Percentiles rank a stretch among this genome's conserved stretches.
Evolutionary conservation across 2,329 filamentous ascomycete species (phyloP).

Genomic region (Fusarium sp.): DNA sequence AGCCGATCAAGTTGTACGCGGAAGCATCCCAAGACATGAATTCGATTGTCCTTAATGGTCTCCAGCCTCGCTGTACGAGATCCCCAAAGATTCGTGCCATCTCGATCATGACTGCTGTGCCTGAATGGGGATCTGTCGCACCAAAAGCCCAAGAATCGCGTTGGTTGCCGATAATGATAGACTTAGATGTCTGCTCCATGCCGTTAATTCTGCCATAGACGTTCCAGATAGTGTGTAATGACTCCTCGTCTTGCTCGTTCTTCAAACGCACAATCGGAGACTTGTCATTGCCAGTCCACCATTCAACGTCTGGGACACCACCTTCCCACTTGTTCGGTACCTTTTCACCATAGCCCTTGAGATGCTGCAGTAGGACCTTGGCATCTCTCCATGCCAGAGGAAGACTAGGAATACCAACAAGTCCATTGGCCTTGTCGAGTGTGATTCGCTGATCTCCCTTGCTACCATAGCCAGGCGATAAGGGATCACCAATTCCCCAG

Average conservation of each 20-base stretch:
- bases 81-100: conserved; percentile 87
- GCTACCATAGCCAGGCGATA: conserved; percentile 89
- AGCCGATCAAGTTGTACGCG: conserved; percentile 93
- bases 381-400: conserved; percentile 93
- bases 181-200: conserved; percentile 85
- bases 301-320: conserved; percentile 81
- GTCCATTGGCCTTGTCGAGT: conserved; percentile 75
- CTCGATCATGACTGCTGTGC: conserved; percentile 92
- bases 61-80: conserved; percentile 82
- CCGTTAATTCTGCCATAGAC: conserved; percentile 86
- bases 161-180: conserved; percentile 91
- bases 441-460: conserved; percentile 74
- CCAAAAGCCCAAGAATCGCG: conserved; percentile 94
- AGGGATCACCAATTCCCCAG: conserved; percentile 89
- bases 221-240: conserved; percentile 90
- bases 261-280: conserved; percentile 84
- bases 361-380: conserved; percentile 78
- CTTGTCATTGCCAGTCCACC: conserved; percentile 84
- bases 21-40: conserved; percentile 97
- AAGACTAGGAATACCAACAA: conserved; percentile 88
- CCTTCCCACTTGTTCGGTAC: conserved; percentile 80
- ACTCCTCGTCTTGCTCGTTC: conserved; percentile 88
- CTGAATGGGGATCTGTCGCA: conserved; percentile 85
- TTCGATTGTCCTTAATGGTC: conserved; percentile 91
- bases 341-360: conserved; percentile 79